Base-by-base conservation (phyloP, 2,329 filamentous ascomycete species). In the Clonostachys sp. region DNA sequence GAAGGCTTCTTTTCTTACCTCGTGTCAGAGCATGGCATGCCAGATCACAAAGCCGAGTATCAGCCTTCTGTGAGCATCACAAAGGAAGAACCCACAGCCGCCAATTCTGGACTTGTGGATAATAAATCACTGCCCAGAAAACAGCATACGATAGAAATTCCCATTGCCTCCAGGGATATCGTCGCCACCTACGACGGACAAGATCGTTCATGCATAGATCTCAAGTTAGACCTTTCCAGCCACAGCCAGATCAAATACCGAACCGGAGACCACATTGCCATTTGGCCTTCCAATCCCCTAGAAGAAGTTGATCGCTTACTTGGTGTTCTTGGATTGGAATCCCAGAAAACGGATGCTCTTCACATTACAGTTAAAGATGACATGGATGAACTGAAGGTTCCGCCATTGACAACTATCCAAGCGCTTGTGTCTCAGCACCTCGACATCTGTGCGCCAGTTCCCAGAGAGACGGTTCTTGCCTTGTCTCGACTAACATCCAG, bases 401-500 rank as follows among this genome's bases (percentile, higher is more conserved):
- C 68, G 1, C 62, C 62, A 2, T 64, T 63, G 0, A 70, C 63
- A 2, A 68, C 66, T 1, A 53, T 63, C 13, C 55, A 65, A 5
- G 62, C 62, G 1, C 60, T 68, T 6, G 64, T 74, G 51, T 55
- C 61, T 10, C 60, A 72, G 49, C 68, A 74, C 51, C 61, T 75
- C 5, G 72, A 75, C 45, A 72, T 73, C 30, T 52, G 53, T 20
- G 60, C 56, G 4, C 55, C 56, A 1, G 55, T 64, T 7, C 58
- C 50, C 62, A 68, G 73, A 9, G 59, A 84, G 0, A 70, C 77
- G 0, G 51, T 59, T 12, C 46, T 48, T 50, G 34, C 79, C 78
- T 60, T 69, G 86, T 14, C 69, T 73, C 39, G 77, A 78, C 61
- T 73, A 80, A 1, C 72, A 75, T 3, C 72, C 75, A 0, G 78